Conservation (phyloP, 768 basidiomycete genomes). For the Albatrellus ellisii region DNA sequence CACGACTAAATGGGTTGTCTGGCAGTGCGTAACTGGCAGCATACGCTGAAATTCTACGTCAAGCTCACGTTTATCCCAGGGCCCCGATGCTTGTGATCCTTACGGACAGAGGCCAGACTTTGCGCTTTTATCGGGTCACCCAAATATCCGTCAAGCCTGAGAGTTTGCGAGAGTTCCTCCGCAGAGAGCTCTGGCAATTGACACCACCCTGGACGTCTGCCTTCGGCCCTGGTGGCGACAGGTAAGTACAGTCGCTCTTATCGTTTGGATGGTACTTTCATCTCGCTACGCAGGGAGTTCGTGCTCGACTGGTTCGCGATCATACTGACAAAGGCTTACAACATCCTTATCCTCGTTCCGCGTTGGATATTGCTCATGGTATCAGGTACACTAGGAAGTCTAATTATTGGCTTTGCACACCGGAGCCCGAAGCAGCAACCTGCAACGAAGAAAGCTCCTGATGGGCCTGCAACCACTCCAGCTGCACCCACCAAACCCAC, state of each 20-base stretch:
- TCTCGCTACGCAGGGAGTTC: constrained; percentile 38
- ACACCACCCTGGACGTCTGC: constrained; percentile 55
- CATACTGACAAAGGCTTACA: constrained; percentile 37
- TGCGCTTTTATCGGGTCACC: constrained; percentile 70
- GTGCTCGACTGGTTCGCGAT: constrained; percentile 47
- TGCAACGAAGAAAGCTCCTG: no score
- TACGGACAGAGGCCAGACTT: constrained; percentile 55
- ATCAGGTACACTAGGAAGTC: constrained; percentile 54
- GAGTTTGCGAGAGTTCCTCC: constrained; percentile 51
- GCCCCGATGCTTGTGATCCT: constrained; percentile 65
- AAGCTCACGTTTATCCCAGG: constrained; percentile 24
- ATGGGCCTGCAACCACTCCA: no score
- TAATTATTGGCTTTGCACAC: constrained; percentile 57
- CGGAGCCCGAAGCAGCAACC: constrained; percentile 1
- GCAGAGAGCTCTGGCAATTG: constrained; percentile 45
- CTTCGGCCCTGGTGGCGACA: constrained; percentile 66
- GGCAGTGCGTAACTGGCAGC: constrained; percentile 48
- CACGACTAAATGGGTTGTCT: constrained; percentile 78
- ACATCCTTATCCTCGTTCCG: constrained; percentile 40
- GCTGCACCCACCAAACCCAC: no score
- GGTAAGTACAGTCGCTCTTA: constrained; percentile 28
- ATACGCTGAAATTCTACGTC: constrained; percentile 4
- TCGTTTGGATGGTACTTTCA: neutral
- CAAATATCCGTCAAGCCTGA: constrained; percentile 48
- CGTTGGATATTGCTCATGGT: constrained; percentile 56